Evolutionary conservation across 2,329 filamentous ascomycete genomes (phyloP).

Genomic region (Dothideomycetidae sp.): DNA sequence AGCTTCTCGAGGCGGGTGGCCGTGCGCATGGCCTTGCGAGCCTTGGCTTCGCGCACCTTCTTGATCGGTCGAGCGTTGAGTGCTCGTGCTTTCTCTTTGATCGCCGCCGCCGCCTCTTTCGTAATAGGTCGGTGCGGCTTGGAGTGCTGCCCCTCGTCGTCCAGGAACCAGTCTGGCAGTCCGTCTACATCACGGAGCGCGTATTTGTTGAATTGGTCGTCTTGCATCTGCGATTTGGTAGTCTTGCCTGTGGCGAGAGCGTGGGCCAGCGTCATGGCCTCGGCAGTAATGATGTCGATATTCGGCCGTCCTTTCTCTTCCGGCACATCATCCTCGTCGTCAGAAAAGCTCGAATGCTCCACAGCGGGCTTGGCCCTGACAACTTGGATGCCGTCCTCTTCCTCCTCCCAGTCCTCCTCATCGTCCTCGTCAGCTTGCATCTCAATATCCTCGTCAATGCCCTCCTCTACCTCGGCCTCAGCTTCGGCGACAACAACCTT

Average conservation of each 20-base stretch:
- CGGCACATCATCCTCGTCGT: slow-evolving; percentile 40
- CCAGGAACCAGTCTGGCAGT: slow-evolving; percentile 93
- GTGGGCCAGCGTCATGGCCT: slow-evolving; percentile 95
- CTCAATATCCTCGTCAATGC: slow-evolving; percentile 21
- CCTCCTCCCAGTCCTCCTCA: slow-evolving; percentile 21
- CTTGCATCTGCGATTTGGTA: slow-evolving; percentile 62
- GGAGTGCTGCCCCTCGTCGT: slow-evolving; percentile 78
- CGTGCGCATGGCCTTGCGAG: slow-evolving; percentile 91
- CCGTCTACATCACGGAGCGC: slow-evolving; percentile 83
- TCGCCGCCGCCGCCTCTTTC: slow-evolving; percentile 75
- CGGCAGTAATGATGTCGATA: slow-evolving; percentile 97
- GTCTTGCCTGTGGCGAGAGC: slow-evolving; percentile 77
- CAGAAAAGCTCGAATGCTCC: slow-evolving; percentile 32
- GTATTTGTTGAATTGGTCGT: slow-evolving; percentile 88
- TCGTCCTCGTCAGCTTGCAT: slow-evolving; percentile 22
- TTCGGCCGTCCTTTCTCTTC: slow-evolving; percentile 49
- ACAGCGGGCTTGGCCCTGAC: slow-evolving; percentile 47
- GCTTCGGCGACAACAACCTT: slow-evolving; percentile 14
- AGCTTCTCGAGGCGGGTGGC: slow-evolving; percentile 85
- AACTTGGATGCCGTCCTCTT: slow-evolving; percentile 46
- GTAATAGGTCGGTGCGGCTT: slow-evolving; percentile 78
- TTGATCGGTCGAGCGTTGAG: slow-evolving; percentile 96
- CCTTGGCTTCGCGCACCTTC: slow-evolving; percentile 94
- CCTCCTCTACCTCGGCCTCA: slow-evolving; percentile 18
- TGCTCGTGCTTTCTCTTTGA: slow-evolving; percentile 86